Conservation (phyloP, 176 grass and related monocot genomes). For the Cocos nucifera region DNA sequence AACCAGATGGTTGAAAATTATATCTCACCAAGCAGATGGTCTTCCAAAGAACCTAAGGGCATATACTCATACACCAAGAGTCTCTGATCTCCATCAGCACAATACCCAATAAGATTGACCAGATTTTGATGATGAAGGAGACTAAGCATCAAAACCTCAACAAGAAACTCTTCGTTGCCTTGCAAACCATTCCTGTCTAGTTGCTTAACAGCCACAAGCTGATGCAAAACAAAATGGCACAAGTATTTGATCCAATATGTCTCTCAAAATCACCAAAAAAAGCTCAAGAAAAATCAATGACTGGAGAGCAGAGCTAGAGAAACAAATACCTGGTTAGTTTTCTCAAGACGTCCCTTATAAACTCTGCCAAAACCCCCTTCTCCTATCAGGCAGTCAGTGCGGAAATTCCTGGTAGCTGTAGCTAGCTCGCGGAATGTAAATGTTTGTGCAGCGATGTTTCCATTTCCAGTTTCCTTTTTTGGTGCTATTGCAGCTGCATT, state of each 20-base stretch:
- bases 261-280: background rate
- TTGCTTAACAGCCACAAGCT: conserved; percentile 89
- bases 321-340: conserved; percentile 51
- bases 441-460: conserved; percentile 34
- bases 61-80: conserved; percentile 89
- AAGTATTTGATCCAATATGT: background rate
- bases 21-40: conserved; percentile 56
- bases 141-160: conserved; percentile 78
- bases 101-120: conserved; percentile 84
- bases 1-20: too few relatives aligned
- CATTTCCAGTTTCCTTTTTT: conserved; percentile 24
- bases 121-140: conserved; percentile 74
- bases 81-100: conserved; percentile 77
- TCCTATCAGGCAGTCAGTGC: conserved; percentile 47
- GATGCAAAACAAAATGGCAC: conserved; percentile 5
- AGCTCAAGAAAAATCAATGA: background rate
- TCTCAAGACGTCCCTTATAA: conserved; percentile 60
- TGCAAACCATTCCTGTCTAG: conserved; percentile 65
- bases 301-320: background rate
- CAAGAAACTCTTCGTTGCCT: conserved; percentile 76
- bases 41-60: conserved; percentile 63
- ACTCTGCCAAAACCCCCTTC: conserved; percentile 93
- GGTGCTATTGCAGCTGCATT: conserved; percentile 19
- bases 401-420: conserved; percentile 59
- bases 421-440: conserved; percentile 82